phyloP scores from a whole-genome alignment of 2,329 filamentous ascomycete species.

The Cercospora sesami region DNA sequence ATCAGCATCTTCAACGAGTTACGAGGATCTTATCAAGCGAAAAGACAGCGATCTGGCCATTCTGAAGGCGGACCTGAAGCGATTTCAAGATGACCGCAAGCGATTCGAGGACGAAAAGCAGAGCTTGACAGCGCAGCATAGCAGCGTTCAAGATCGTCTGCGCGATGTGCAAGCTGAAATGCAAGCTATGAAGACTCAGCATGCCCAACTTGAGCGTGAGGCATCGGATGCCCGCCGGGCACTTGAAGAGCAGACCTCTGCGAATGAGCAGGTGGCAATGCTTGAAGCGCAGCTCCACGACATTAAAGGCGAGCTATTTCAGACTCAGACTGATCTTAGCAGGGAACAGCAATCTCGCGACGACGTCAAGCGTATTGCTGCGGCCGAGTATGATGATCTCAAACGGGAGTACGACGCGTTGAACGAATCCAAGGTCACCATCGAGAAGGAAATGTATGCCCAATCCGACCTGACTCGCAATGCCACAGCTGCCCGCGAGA shows the following conservation, averaged over 20 bases:
- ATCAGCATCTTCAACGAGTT: constrained; percentile 88
- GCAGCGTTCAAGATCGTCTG: constrained; percentile 71
- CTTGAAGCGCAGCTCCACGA: constrained; percentile 85
- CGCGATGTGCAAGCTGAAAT: constrained; percentile 85
- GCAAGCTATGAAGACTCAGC: constrained; percentile 81
- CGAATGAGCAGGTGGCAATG: constrained; percentile 84
- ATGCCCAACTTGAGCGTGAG: constrained; percentile 81
- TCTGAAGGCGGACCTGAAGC: constrained; percentile 79
- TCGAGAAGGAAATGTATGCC: constrained; percentile 95
- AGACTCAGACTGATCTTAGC: constrained; percentile 83
- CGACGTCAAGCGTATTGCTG: constrained; percentile 84
- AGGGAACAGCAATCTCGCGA: constrained; percentile 90
- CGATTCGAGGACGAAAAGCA: constrained; percentile 77
- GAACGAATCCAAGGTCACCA: constrained; percentile 93
- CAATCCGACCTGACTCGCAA: constrained; percentile 89
- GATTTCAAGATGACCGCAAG: constrained; percentile 76
- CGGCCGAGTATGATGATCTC: constrained; percentile 80
- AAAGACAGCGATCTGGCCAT: constrained; percentile 93
- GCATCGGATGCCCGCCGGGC: constrained; percentile 83
- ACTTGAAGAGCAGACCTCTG: constrained; percentile 82
- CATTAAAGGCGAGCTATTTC: constrained; percentile 80
- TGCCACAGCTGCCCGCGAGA: constrained; percentile 75
- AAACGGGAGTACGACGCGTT: constrained; percentile 82
- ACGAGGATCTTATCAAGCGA: constrained; percentile 86
- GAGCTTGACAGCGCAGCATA: constrained; percentile 70